Evolutionary conservation across 1,284 basidiomycete genomes (phyloP).

Genomic region (Ustilago lituana): DNA sequence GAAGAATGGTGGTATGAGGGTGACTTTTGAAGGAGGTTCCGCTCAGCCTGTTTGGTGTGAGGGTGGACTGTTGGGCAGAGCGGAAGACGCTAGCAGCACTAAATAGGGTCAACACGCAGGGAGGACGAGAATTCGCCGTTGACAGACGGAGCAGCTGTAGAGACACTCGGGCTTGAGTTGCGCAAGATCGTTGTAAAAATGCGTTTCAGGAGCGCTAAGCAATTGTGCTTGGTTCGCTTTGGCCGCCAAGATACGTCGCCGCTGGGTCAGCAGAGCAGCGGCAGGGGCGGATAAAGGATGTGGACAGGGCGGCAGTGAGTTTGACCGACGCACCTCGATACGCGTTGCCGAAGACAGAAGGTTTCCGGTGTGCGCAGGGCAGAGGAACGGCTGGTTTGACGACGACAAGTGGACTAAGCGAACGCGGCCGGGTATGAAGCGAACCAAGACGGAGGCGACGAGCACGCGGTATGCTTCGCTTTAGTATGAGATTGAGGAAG

Average conservation of each 20-base stretch:
- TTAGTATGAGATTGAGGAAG: constrained; percentile 5
- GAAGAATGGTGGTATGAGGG: no score
- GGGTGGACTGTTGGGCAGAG: background rate
- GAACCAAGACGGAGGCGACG: constrained; percentile 1
- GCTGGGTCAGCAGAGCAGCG: no score
- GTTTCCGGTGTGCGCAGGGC: no score
- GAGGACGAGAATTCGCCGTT: constrained; percentile 4
- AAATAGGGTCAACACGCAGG: constrained; percentile 5
- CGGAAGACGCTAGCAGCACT: background rate
- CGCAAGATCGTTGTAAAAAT: no score
- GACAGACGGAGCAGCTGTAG: background rate
- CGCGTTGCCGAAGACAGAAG: background rate
- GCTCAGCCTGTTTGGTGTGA: no score
- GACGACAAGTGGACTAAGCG: background rate
- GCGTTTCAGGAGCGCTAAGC: no score
- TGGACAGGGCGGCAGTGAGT: no score
- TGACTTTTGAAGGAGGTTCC: no score
- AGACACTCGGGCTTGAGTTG: no score
- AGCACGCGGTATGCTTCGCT: constrained; percentile 23
- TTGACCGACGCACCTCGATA: constrained; percentile 4
- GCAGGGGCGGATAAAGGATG: no score
- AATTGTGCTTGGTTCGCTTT: no score
- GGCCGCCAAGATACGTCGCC: constrained; percentile 3
- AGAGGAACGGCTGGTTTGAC: background rate
- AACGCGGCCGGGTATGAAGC: background rate